These are phyloP conservation scores for Cercospora citrullina DNA, from an alignment of 2,329 filamentous ascomycete genomes.

Conservation along the genomic window DNA sequence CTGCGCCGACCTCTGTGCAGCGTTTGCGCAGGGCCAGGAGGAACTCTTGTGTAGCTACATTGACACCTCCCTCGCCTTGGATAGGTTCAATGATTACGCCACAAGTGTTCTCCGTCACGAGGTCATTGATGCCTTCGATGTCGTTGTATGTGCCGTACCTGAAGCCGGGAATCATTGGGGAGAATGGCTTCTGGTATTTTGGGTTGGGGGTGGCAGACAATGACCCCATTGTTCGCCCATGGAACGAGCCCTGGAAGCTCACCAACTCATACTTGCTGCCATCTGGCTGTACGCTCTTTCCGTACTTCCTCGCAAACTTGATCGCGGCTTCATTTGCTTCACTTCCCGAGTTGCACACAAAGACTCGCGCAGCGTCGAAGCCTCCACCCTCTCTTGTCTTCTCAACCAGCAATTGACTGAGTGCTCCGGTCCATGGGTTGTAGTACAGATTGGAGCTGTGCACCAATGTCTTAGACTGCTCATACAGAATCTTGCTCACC, in stretches of 20 bases:
- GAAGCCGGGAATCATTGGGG: slow-evolving; percentile 94
- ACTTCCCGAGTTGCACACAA: slow-evolving; percentile 93
- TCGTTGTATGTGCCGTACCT: slow-evolving; percentile 85
- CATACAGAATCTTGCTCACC: slow-evolving; percentile 69
- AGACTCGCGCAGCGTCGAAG: slow-evolving; percentile 79
- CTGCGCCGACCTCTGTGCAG: slow-evolving; percentile 82
- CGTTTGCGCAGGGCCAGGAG: slow-evolving; percentile 77
- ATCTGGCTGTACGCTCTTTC: slow-evolving; percentile 55
- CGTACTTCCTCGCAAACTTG: slow-evolving; percentile 92
- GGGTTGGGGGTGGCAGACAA: slow-evolving; percentile 96
- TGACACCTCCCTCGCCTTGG: slow-evolving; percentile 92
- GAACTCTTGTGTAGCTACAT: slow-evolving; percentile 80
- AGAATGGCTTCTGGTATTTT: slow-evolving; percentile 94
- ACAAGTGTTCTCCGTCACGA: slow-evolving; percentile 84
- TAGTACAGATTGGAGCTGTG: slow-evolving; percentile 97
- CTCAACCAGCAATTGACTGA: slow-evolving; percentile 82
- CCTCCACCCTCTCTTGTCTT: slow-evolving; percentile 75
- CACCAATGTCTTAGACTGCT: slow-evolving; percentile 69
- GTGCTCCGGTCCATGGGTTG: slow-evolving; percentile 89
- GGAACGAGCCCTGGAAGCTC: slow-evolving; percentile 89
- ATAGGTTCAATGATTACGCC: slow-evolving; percentile 97
- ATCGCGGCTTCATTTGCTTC: slow-evolving; percentile 98
- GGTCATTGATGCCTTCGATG: slow-evolving; percentile 64
- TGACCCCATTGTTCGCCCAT: slow-evolving; percentile 93
- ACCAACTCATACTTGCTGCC: slow-evolving; percentile 75